phyloP scores from a whole-genome alignment of 169 alveolate species.

The Plasmodium gonderi region DNA sequence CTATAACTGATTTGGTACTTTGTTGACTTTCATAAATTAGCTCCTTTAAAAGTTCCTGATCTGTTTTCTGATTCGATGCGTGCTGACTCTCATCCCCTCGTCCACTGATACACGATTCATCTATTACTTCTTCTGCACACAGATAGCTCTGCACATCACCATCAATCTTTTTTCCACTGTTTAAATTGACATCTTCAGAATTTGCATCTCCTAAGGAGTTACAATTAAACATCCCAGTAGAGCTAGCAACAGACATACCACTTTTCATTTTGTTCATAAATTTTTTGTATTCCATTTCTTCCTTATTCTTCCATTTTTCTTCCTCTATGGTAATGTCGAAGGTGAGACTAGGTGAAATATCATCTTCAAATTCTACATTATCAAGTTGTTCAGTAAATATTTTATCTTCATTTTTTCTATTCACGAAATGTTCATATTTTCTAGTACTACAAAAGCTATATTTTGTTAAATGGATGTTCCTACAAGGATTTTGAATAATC shows the following conservation, averaged over 20 bases:
- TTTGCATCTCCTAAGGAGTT: neutral
- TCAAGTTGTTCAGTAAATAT: neutral
- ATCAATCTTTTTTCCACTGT: too few species aligned
- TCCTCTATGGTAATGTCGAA: constrained; percentile 54
- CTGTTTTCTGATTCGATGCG: too few species aligned
- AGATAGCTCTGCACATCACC: too few species aligned
- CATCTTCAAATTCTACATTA: constrained; percentile 45
- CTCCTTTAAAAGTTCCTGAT: neutral
- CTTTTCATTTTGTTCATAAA: constrained; percentile 7
- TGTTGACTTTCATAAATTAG: neutral
- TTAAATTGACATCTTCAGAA: too few species aligned
- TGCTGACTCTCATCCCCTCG: too few species aligned
- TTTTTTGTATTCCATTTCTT: constrained; percentile 42
- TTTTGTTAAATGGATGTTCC: neutral
- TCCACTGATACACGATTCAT: too few species aligned
- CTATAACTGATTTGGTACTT: neutral
- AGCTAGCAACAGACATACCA: too few species aligned
- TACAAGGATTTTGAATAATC: neutral
- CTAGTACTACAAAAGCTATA: neutral
- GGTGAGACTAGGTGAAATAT: constrained; percentile 2
- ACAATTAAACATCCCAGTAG: neutral
- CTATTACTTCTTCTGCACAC: too few species aligned
- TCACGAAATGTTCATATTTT: neutral
- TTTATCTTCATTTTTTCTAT: neutral
- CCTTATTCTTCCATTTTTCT: constrained; percentile 40